Conservation (phyloP, 2,329 filamentous ascomycete species). For the Trichoderma harzianum region DNA sequence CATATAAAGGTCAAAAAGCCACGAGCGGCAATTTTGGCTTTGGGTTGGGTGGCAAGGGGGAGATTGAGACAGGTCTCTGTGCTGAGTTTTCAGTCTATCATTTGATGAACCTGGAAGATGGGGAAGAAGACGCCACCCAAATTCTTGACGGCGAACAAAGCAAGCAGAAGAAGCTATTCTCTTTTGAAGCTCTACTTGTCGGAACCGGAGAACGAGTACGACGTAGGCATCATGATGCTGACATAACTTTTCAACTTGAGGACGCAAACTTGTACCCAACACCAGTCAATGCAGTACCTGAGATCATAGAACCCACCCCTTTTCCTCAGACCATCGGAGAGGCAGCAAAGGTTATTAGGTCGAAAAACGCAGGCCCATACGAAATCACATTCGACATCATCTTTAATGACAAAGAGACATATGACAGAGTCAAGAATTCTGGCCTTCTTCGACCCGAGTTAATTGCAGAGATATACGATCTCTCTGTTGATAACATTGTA, state of each 20-base stretch:
- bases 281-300: background rate
- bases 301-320: background rate
- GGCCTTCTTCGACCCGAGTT: background rate
- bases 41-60: background rate
- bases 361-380: background rate
- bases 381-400: background rate
- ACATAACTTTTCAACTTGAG: background rate
- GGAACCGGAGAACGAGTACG: background rate
- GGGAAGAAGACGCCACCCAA: background rate
- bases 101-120: background rate
- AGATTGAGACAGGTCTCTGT: background rate
- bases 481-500: background rate
- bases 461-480: background rate
- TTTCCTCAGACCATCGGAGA: background rate
- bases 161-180: background rate
- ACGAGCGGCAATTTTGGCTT: background rate
- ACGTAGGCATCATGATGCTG: background rate
- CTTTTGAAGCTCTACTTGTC: background rate
- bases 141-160: background rate
- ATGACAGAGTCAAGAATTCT: background rate
- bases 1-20: background rate
- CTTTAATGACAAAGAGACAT: background rate
- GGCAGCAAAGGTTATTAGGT: background rate
- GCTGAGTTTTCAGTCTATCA: background rate
- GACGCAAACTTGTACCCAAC: background rate